Evolutionary conservation across 495 filamentous ascomycete genomes (phyloP).

Genomic region (Acidomyces sp.): DNA sequence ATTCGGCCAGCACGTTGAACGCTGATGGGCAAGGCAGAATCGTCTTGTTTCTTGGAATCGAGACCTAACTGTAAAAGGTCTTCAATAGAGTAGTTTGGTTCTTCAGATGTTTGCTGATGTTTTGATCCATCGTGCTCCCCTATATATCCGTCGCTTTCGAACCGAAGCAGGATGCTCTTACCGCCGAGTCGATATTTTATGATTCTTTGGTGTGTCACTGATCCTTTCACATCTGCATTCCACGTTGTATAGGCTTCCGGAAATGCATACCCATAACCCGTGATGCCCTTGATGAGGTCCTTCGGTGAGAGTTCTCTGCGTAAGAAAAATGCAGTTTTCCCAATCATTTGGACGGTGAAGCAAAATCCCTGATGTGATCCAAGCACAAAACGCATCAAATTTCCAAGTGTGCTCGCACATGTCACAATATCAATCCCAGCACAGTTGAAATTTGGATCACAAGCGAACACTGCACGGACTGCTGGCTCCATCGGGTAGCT

Average conservation of each 20-base stretch:
- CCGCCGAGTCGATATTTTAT: constrained; percentile 46
- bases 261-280: constrained; percentile 53
- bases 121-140: constrained; percentile 2
- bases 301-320: constrained; percentile 44
- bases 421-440: constrained; percentile 44
- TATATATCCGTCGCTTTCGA: constrained; percentile 51
- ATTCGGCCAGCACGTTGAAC: background rate
- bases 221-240: constrained; percentile 35
- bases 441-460: constrained; percentile 29
- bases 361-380: constrained; percentile 39
- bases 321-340: constrained; percentile 49
- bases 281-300: constrained; percentile 37
- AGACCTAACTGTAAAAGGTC: background rate
- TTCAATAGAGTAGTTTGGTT: background rate
- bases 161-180: constrained; percentile 43
- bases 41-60: background rate
- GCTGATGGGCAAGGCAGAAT: background rate
- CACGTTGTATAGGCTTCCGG: constrained; percentile 51
- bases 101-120: background rate
- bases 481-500: constrained; percentile 46
- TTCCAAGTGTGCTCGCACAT: constrained; percentile 49
- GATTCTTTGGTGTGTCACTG: constrained; percentile 49
- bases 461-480: constrained; percentile 34
- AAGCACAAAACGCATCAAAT: constrained; percentile 41
- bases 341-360: constrained; percentile 45